Base-by-base conservation (phyloP, 108 stramenopile species). In the Parietichytrium sp. region DNA sequence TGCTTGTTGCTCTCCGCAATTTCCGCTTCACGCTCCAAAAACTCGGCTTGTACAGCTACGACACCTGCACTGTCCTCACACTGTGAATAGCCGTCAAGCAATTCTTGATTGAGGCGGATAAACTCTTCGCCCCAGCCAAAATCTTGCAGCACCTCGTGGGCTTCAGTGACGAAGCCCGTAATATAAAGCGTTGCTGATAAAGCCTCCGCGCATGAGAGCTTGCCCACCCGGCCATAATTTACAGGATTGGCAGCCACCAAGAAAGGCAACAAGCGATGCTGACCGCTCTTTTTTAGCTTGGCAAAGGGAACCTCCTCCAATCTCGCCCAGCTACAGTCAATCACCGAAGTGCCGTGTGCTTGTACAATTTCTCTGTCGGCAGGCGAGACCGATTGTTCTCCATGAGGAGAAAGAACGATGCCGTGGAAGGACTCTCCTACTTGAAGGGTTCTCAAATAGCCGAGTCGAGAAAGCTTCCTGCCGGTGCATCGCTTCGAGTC, bases 171-270 rank as follows among this genome's bases (percentile, higher is more conserved):
- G 25, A 29, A 80, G 3, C 82, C 82, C 29, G 77, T 27, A 77
- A 99, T 97, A 82, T 93, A 95, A 29, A 99, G 85, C 0, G 95
- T 93, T 31, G 94, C 95, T 1, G 93, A 92, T 12, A 87, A 87
- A 1, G 95, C 95, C 85, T 96, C 95, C 23, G 93, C 95, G 84
- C 95, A 96, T 53, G 85, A 91, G 26, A 90, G 80, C 72, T 91
- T 89, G 51, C 81, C 88, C n/a, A 96, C 96, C 79, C 87, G 87
- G 7, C 98, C 98, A 86, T 99, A 99, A 89, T 99, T 99, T 15
- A 99, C 97, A 27, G 92, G 90, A 83, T 99, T 99, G 8, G 96
- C 97, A 2, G 97, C 97, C n/a, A 99, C 97, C 50, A 98, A 87
- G 50, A 95, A 96, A 12, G 98, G 98, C 13, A 99, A 86, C 0